A percentile compares a stretch with the other conserved stretches of the same genome.
Conservation (phyloP, 805 yeast species). For the Torulaspora delbrueckii region DNA sequence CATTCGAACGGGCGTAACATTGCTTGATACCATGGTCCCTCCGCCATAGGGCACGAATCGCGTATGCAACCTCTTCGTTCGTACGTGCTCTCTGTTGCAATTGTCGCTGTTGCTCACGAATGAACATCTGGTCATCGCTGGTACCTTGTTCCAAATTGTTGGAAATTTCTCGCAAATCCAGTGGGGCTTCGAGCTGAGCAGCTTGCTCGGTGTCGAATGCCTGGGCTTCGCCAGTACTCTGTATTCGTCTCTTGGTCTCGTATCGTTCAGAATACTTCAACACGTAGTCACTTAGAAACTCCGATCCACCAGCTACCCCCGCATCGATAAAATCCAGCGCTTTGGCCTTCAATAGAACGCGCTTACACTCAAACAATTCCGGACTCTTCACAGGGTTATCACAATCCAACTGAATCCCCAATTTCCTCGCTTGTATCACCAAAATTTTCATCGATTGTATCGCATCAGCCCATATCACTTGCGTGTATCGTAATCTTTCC, state of each 20-base stretch:
- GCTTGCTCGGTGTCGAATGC: slow-evolving; percentile 26
- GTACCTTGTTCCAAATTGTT: slow-evolving; percentile 23
- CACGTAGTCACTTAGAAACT: slow-evolving; percentile 59
- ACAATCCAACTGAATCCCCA: slow-evolving; percentile 61
- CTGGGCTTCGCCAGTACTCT: slow-evolving; percentile 52
- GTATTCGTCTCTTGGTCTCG: slow-evolving; percentile 45
- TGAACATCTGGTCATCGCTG: slow-evolving; percentile 25
- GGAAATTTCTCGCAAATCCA: slow-evolving; percentile 23
- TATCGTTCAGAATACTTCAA: slow-evolving; percentile 54
- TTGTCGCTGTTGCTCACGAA: slow-evolving; percentile 16
- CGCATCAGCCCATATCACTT: slow-evolving; percentile 90
- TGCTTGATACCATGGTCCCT: slow-evolving; percentile 60
- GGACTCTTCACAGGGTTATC: slow-evolving; percentile 45
- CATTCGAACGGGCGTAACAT: slow-evolving; percentile 58
- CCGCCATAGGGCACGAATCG: slow-evolving; percentile 66
- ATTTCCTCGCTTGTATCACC: slow-evolving; percentile 66
- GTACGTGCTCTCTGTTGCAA: slow-evolving; percentile 16
- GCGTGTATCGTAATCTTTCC: slow-evolving; percentile 74
- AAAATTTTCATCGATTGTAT: slow-evolving; percentile 77
- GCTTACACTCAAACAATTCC: slow-evolving; percentile 44
- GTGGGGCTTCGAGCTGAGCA: slow-evolving; percentile 1
- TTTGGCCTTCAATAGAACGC: slow-evolving; percentile 50
- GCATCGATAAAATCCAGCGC: slow-evolving; percentile 61
- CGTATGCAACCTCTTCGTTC: slow-evolving; percentile 60
- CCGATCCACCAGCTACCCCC: slow-evolving; percentile 58